phyloP scores from a whole-genome alignment of 495 filamentous ascomycete species.

The Aspergillus incahuasiensis region DNA sequence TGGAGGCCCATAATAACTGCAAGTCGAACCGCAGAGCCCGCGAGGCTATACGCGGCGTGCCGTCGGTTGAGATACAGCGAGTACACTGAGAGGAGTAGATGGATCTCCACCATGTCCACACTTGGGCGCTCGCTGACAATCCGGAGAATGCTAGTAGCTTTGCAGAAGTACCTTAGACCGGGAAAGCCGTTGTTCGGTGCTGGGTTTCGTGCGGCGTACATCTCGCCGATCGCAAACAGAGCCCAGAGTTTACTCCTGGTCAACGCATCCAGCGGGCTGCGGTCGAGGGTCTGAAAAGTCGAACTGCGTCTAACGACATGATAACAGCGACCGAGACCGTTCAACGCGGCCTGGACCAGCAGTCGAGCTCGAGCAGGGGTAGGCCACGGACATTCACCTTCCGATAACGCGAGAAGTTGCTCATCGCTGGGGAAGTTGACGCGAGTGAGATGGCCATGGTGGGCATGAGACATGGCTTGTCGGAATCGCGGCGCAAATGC shows the following conservation, averaged over 20 bases:
- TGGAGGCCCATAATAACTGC: slow-evolving; percentile 29
- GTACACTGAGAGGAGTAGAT: slow-evolving; percentile 28
- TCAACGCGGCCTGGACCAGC: slow-evolving; percentile 23
- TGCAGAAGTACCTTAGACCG: slow-evolving; percentile 27
- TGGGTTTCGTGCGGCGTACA: slow-evolving; percentile 22
- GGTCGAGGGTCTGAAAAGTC: slow-evolving; percentile 14
- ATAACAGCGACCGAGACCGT: slow-evolving; percentile 26
- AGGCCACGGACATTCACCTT: slow-evolving; percentile 23
- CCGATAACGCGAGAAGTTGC: slow-evolving; percentile 10
- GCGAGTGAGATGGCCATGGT: slow-evolving; percentile 24
- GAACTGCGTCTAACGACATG: slow-evolving; percentile 26
- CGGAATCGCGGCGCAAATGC: slow-evolving; percentile 33
- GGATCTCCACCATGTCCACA: slow-evolving; percentile 22
- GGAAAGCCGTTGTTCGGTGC: slow-evolving; percentile 21
- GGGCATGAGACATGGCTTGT: slow-evolving; percentile 23
- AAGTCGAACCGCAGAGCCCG: slow-evolving; percentile 27
- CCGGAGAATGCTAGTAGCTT: slow-evolving; percentile 27
- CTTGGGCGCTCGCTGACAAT: slow-evolving; percentile 29
- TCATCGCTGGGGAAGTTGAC: slow-evolving; percentile 25
- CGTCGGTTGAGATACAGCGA: slow-evolving; percentile 32
- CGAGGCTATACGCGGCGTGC: slow-evolving; percentile 26
- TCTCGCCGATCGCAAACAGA: slow-evolving; percentile 30
- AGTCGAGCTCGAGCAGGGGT: slow-evolving; percentile 21
- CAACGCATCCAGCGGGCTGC: slow-evolving; percentile 15
- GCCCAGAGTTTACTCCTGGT: slow-evolving; percentile 12